Percentiles rank a stretch among this genome's conserved stretches.
phyloP scores from a whole-genome alignment of 345 rosid species.

The Excoecaria agallocha region DNA sequence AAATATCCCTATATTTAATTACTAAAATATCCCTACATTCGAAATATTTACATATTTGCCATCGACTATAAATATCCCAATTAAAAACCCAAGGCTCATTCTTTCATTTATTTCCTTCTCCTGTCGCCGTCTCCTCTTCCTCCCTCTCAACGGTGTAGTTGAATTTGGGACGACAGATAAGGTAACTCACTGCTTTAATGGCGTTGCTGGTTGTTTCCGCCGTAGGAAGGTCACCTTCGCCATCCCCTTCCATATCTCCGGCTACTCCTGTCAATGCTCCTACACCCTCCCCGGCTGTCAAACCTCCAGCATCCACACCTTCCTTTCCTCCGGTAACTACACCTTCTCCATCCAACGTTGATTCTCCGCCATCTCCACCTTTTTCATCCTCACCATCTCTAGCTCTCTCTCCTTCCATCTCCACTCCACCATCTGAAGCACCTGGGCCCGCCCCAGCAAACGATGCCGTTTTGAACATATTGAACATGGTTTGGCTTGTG shows the following conservation, averaged over 20 bases:
- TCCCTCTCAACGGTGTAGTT: no score
- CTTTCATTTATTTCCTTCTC: no score
- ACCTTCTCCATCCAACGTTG: background rate
- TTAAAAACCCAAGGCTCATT: no score
- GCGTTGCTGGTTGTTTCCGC: conserved; percentile 16
- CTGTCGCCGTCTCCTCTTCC: no score
- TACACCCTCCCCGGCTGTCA: conserved; percentile 15
- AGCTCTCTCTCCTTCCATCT: background rate
- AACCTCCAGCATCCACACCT: background rate
- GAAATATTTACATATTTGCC: no score
- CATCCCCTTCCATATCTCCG: conserved; percentile 17
- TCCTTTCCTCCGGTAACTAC: conserved; percentile 11
- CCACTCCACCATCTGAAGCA: conserved; percentile 14
- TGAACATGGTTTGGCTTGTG: conserved; percentile 14
- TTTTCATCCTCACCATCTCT: background rate
- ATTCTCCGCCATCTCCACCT: conserved; percentile 3
- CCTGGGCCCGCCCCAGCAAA: background rate
- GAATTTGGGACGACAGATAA: no score
- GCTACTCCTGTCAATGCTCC: conserved; percentile 17
- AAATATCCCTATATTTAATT: no score
- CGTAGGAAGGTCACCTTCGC: conserved; percentile 32
- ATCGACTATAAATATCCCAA: no score
- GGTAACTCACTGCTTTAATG: background rate
- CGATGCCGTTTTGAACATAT: conserved; percentile 20
- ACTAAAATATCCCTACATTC: no score